Evolutionary conservation across 768 basidiomycete genomes (phyloP).

Genomic region (Trametopsis cervina): DNA sequence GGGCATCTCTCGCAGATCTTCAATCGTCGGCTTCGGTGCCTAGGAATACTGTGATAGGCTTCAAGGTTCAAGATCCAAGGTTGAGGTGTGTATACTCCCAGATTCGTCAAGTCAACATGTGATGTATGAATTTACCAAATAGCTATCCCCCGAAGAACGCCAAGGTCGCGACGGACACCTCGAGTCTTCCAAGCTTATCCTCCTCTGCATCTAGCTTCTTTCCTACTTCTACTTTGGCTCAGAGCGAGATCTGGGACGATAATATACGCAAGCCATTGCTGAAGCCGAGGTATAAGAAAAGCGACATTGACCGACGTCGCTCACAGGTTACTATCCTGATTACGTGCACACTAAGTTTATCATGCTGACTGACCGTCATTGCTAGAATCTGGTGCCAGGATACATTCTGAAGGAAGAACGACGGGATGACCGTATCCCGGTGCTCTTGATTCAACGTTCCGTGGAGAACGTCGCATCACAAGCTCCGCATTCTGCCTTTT

Average conservation of each 20-base stretch:
- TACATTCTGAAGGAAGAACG: constrained; percentile 55
- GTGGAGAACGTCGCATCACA: constrained; percentile 33
- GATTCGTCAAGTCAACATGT: neutral
- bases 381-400: constrained; percentile 73
- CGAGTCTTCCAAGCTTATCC: constrained; percentile 20
- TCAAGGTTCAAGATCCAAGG: constrained; percentile 81
- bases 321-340: constrained; percentile 44
- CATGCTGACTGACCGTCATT: constrained; percentile 1
- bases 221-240: constrained; percentile 54
- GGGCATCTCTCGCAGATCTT: constrained; percentile 52
- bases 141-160: constrained; percentile 86
- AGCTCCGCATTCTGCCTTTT: constrained; percentile 2
- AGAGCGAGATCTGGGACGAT: constrained; percentile 71
- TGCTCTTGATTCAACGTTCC: constrained; percentile 78
- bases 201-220: constrained; percentile 31
- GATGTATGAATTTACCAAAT: neutral
- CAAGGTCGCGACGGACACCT: constrained; percentile 30
- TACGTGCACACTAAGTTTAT: too few species aligned
- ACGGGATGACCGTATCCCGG: constrained; percentile 78
- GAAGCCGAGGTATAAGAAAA: constrained; percentile 69
- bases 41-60: constrained; percentile 69
- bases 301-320: constrained; percentile 79
- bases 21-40: constrained; percentile 64
- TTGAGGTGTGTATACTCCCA: constrained; percentile 49
- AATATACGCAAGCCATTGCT: constrained; percentile 40